Evolutionary conservation across 2,329 filamentous ascomycete genomes (phyloP).

Genomic region (Arachnopeziza araneosa): DNA sequence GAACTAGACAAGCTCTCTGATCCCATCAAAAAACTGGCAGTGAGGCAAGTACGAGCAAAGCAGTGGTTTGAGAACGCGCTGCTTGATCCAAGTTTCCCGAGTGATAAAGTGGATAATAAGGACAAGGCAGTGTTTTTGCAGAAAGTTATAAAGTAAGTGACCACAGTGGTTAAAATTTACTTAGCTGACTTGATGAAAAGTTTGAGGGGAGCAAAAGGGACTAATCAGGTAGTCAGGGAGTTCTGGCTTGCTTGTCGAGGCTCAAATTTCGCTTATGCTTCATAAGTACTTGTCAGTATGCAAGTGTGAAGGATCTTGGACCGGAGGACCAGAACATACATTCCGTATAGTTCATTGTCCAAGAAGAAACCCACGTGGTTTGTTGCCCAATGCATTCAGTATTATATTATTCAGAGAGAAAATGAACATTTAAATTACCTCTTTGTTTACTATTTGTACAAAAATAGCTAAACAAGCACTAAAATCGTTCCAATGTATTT

Average conservation of each 20-base stretch:
- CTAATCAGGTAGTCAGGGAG: conserved; percentile 62
- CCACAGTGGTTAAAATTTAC: conserved; percentile 20
- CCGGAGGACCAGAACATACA: too few species aligned
- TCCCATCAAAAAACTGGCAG: conserved; percentile 63
- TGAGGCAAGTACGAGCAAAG: conserved; percentile 48
- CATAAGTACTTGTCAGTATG: conserved; percentile 30
- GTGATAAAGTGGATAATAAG: conserved; percentile 49
- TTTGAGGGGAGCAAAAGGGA: conserved; percentile 57
- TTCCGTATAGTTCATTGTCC: too few species aligned
- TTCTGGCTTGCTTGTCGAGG: conserved; percentile 67
- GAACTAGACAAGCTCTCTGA: conserved; percentile 68
- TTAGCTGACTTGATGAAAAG: conserved; percentile 32
- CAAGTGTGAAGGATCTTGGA: too few species aligned
- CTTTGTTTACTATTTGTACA: too few species aligned
- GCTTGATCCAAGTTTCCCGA: conserved; percentile 43
- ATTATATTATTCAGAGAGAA: too few species aligned
- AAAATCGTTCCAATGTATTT: too few species aligned
- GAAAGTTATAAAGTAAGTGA: conserved; percentile 55
- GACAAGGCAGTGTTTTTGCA: conserved; percentile 62
- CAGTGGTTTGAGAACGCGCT: conserved; percentile 60
- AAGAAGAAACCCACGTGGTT: too few species aligned
- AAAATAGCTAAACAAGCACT: too few species aligned
- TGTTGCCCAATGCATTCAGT: too few species aligned
- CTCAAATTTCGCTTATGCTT: conserved; percentile 55
- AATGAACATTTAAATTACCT: too few species aligned